Base-by-base conservation (phyloP, 2,329 filamentous ascomycete species). In the Beauveria scarabaeidicola region DNA sequence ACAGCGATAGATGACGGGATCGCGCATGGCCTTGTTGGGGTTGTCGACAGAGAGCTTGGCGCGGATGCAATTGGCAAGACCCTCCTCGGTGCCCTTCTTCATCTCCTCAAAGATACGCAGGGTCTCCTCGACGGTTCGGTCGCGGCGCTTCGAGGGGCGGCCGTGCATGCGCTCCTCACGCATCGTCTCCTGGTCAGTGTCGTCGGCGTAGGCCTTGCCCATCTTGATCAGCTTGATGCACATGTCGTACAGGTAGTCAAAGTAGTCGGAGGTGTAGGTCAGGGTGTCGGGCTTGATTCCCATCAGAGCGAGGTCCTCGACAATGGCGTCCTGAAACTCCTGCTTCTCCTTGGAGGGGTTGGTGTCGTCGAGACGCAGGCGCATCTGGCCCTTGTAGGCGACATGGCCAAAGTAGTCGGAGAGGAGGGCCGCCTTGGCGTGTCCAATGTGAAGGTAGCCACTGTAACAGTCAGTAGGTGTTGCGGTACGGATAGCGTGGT, bases 351-450 rank as follows among this genome's bases (percentile, higher is more conserved):
- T 97, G 62, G 89, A 87, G 8, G 94, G 94, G 75, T 99, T 99
- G 60, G 94, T 99, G 70, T 99, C 94, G 71, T 99, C 94, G 69
- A 99, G 94, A 62, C 94, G 89, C 53, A 97, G 84, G 61, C 95
- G 86, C 67, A 99, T 81, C 68, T 88, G 95, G 68, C 94, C 94
- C 62, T 93, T 87, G 79, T 96, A 96, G 67, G 91, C 89, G 72
- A 91, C 88, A 74, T 97, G 91, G 48, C 91, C 93, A 67, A 97
- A 97, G 80, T 96, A 97, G 73, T 97, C 92, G 77, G 94, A 96
- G 60, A 97, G 84, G 59, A 96, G 81, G 6, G 91, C 91, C 32
- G 91, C 91, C 77, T 97, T 97, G 66, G 91, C 91, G 77, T 97
- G 93, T 58, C 93, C 93, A 64, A 97, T 96, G 76, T 97, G 93